phyloP scores from a whole-genome alignment of 106 monocot genomes.

The Xerophyta viscosa region DNA sequence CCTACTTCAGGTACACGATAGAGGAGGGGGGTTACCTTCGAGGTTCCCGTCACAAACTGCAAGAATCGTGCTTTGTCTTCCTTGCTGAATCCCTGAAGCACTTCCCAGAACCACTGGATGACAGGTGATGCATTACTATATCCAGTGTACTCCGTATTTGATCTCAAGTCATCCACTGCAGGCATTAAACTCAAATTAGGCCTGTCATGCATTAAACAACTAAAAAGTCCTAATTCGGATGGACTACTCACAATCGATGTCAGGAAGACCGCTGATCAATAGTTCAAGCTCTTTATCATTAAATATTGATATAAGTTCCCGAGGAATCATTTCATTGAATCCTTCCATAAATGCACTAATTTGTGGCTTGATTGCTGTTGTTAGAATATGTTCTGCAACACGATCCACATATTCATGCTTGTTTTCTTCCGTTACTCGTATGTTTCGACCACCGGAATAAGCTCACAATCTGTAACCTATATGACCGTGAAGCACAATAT shows the following conservation, averaged over 20 bases:
- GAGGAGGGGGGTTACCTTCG: constrained; percentile 47
- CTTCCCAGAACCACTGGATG: constrained; percentile 99
- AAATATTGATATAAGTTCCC: constrained; percentile 87
- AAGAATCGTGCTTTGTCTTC: constrained; percentile 97
- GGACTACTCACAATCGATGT: constrained; percentile 80
- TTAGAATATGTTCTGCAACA: constrained; percentile 84
- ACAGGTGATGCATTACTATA: constrained; percentile 90
- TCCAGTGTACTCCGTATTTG: constrained; percentile 95
- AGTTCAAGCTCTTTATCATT: constrained; percentile 97
- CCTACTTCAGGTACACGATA: neutral
- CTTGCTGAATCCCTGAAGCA: constrained; percentile 90
- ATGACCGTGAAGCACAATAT: constrained; percentile 1
- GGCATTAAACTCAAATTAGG: neutral
- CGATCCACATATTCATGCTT: constrained; percentile 95
- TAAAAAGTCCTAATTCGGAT: neutral
- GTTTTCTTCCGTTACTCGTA: constrained; percentile 93
- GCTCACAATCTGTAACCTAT: constrained; percentile 92
- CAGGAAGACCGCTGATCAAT: constrained; percentile 97
- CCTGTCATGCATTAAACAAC: neutral
- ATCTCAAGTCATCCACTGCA: constrained; percentile 93
- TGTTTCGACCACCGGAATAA: constrained; percentile 95
- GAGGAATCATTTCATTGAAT: constrained; percentile 77
- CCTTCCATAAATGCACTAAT: constrained; percentile 97
- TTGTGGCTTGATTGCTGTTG: constrained; percentile 93
- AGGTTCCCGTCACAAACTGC: constrained; percentile 99